Conservation (phyloP, 306 rosid species). For the Prunus mume region DNA sequence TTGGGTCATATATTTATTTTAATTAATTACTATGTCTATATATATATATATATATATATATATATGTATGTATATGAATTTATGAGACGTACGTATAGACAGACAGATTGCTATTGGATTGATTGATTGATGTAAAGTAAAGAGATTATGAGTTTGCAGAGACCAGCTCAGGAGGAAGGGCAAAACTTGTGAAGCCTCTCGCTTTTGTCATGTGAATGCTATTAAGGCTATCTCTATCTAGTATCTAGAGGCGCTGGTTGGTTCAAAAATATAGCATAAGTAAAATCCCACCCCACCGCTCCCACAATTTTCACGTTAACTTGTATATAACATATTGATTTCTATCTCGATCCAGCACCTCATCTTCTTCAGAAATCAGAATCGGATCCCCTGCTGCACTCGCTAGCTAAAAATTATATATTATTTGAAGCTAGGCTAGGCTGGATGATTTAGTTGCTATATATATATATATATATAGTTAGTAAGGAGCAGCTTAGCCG, state of each 20-base stretch:
- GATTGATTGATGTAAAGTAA: neutral
- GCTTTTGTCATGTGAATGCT: slow-evolving; percentile 44
- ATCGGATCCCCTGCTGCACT: neutral
- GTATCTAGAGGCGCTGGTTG: neutral
- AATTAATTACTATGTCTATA: too few relatives aligned
- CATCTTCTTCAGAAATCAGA: neutral
- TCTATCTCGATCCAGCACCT: neutral
- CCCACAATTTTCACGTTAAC: slow-evolving; percentile 19
- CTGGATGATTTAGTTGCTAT: too few relatives aligned
- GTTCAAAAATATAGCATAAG: neutral
- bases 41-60: too few relatives aligned
- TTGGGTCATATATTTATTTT: too few relatives aligned
- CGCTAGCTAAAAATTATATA: too few relatives aligned
- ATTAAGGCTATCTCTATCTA: slow-evolving; percentile 7
- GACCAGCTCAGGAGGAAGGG: neutral
- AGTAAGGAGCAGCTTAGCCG: neutral
- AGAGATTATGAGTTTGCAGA: neutral
- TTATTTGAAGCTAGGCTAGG: too few relatives aligned
- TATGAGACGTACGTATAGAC: neutral
- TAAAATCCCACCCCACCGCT: slow-evolving; percentile 46
- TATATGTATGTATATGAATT: neutral
- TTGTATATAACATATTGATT: neutral
- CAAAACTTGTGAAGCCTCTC: slow-evolving; percentile 30
- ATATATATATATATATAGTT: too few relatives aligned
- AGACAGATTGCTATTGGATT: neutral